Base-by-base conservation (phyloP, 306 rosid genomes). In the Lagenaria siceraria region DNA sequence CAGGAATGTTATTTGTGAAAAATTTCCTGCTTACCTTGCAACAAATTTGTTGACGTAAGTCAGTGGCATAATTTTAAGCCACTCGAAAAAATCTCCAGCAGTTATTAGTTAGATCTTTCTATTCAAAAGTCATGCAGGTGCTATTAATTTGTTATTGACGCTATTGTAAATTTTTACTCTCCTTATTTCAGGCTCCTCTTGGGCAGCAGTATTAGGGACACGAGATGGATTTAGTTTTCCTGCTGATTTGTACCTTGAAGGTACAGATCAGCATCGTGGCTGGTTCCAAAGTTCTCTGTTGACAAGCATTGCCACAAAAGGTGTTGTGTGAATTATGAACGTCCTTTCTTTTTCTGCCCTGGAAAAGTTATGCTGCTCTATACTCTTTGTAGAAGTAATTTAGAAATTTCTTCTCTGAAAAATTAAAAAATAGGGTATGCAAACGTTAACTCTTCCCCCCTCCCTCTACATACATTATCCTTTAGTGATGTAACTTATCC, bases 201-300 rank as follows among this genome's bases (percentile, higher is more conserved):
- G 99, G 99, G 99, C 99, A 80, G 97, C 98, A 68, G 93, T 92
- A 69, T 81, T 96, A 84, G 89, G 90, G 61, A 87, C 83, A 82
- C 85, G 91, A 80, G 85, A 84, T 36, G 85, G 89, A 80, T 96
- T 87, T 80, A 76, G 82, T 78, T 87, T 85, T 82, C 99, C 99
- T 46, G 99, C 99, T 12, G 96, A 92, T 83, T 79, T 96, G 88
- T 96, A 90, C 85, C 96, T 96, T 80, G 99, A 96, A 84, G 99
- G 99, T 84, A 92, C 97, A 38, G 98, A 96, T 85, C 99, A 96
- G 82, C 99, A 96, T 84, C 95, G 98, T 75, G 99, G 99, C 62
- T 96, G 99, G 99, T 96, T 96, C 79, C 99, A 96, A 84, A 96
- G 99, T 89, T 96, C 99, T 25, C 84, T 96, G 83, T 80, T 96